These are phyloP conservation scores for Rhizopogon vinicolor DNA, from an alignment of 768 basidiomycete species.

Conservation along the genomic window DNA sequence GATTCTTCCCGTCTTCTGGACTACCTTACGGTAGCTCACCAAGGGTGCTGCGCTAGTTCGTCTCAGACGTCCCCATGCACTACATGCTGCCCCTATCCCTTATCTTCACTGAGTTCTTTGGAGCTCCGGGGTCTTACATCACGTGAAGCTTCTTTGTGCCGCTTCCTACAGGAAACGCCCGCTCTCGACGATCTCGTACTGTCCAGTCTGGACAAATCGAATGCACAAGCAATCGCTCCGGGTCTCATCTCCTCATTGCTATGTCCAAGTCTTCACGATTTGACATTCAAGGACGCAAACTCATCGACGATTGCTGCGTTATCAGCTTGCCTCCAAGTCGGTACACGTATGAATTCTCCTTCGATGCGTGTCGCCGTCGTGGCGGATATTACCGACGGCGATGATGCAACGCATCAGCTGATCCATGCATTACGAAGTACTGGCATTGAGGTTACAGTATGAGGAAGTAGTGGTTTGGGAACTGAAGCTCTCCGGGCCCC, in stretches of 20 bases:
- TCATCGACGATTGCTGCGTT: neutral
- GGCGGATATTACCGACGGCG: neutral
- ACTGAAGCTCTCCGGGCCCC: neutral
- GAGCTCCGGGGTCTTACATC: conserved; percentile 2
- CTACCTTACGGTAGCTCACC: conserved; percentile 20
- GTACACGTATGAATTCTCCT: neutral
- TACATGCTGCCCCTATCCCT: conserved; percentile 3
- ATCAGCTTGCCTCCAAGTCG: neutral
- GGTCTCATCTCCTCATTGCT: neutral
- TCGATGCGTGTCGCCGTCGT: neutral
- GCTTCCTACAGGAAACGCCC: conserved; percentile 1
- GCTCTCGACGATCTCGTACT: neutral
- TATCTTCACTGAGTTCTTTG: conserved; percentile 1
- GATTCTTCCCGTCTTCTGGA: conserved; percentile 35
- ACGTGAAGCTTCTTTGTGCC: conserved; percentile 1
- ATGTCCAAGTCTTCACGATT: neutral
- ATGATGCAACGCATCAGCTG: neutral
- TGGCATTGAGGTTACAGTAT: neutral
- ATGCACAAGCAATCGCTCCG: neutral
- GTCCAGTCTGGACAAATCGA: neutral
- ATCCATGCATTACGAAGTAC: neutral
- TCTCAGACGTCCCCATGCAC: conserved; percentile 3
- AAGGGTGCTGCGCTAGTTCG: neutral
- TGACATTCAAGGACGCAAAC: neutral
- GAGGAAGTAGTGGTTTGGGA: neutral